Evolutionary conservation across 768 basidiomycete species (phyloP).

Genomic region (Russula emetica): DNA sequence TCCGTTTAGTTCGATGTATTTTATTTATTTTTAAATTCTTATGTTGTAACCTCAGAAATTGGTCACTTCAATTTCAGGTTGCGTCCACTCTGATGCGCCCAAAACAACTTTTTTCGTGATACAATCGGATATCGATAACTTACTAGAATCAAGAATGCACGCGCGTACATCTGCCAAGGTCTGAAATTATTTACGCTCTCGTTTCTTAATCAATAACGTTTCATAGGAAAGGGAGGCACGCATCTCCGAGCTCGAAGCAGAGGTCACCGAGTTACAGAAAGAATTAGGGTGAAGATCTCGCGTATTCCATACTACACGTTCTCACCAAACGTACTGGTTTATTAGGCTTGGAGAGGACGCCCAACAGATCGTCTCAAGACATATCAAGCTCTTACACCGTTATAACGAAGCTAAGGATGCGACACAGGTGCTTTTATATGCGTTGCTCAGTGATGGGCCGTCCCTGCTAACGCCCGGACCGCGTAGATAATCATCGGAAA

Average conservation of each 20-base stretch:
- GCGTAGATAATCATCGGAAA: slow-evolving; percentile 72
- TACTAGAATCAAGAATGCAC: slow-evolving; percentile 14
- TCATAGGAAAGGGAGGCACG: slow-evolving; percentile 21
- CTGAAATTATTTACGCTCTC: not conserved
- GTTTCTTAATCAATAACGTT: not conserved
- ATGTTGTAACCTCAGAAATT: too few relatives aligned
- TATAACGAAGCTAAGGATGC: slow-evolving; percentile 82
- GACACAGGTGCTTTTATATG: slow-evolving; percentile 49
- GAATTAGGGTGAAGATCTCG: slow-evolving; percentile 13
- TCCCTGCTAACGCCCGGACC: not conserved
- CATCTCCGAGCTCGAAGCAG: slow-evolving; percentile 22
- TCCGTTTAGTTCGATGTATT: too few relatives aligned
- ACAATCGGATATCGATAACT: too few relatives aligned
- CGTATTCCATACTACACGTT: not conserved
- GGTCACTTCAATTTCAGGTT: too few relatives aligned
- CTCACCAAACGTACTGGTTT: not conserved
- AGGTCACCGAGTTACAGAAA: slow-evolving; percentile 19
- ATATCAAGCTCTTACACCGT: slow-evolving; percentile 63
- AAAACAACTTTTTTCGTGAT: too few relatives aligned
- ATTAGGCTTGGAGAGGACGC: slow-evolving; percentile 42
- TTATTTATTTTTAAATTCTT: too few relatives aligned
- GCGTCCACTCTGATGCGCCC: too few relatives aligned
- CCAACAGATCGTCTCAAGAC: slow-evolving; percentile 53
- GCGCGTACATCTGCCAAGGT: slow-evolving; percentile 24
- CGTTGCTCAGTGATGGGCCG: not conserved